These are phyloP conservation scores for Eragrostis curvula DNA, from an alignment of 176 grass and related monocot species.

Conservation along the genomic window DNA sequence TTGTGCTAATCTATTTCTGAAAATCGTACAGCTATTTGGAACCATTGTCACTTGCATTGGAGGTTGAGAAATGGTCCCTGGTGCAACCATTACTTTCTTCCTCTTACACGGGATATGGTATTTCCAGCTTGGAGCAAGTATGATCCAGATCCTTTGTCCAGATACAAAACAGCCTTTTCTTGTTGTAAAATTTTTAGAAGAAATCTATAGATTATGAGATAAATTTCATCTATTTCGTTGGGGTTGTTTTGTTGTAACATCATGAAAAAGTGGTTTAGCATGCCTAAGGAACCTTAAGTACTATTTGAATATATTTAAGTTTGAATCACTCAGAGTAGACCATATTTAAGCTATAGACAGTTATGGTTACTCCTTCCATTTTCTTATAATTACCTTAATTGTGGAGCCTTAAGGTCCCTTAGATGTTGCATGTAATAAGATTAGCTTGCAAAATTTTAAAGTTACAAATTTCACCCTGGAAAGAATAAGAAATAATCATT, in stretches of 20 bases:
- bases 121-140: slow-evolving; percentile 97
- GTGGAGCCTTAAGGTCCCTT: slow-evolving; percentile 5
- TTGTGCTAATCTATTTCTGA: slow-evolving; percentile 28
- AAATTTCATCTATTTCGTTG: neutral
- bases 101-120: slow-evolving; percentile 97
- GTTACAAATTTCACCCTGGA: neutral
- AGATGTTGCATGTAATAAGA: neutral
- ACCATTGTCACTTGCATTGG: slow-evolving; percentile 90
- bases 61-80: slow-evolving; percentile 91
- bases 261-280: slow-evolving; percentile 18
- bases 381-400: neutral
- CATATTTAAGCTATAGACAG: slow-evolving; percentile 11
- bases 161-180: slow-evolving; percentile 4
- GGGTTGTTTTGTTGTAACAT: neutral
- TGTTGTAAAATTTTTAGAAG: slow-evolving; percentile 26
- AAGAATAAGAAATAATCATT: neutral
- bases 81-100: slow-evolving; percentile 97
- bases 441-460: slow-evolving; percentile 10
- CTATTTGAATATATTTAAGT: neutral
- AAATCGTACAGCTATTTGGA: slow-evolving; percentile 74
- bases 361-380: neutral
- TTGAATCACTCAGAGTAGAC: slow-evolving; percentile 6
- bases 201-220: neutral
- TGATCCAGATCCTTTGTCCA: slow-evolving; percentile 35
- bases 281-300: neutral